These are phyloP conservation scores for Hymenoscyphus albidus DNA, from an alignment of 2,329 filamentous ascomycete genomes.

Conservation along the genomic window DNA sequence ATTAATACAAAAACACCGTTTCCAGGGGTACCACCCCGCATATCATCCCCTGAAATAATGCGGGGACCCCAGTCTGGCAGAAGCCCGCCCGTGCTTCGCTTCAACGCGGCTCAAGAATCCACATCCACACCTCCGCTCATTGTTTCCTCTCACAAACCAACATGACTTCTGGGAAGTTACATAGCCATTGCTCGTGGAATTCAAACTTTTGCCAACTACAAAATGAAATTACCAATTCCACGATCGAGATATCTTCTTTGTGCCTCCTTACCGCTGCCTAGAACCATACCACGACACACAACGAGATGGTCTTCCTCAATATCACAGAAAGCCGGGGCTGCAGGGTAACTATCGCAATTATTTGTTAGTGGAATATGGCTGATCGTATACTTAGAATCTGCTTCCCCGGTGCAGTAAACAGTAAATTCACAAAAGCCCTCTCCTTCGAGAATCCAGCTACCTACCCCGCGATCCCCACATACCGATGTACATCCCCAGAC, in stretches of 20 bases:
- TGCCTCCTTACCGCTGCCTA: not conserved
- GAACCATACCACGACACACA: not conserved
- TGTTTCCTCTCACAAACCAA: not conserved
- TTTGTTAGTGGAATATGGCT: slow-evolving; percentile 10
- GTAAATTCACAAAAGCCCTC: slow-evolving; percentile 80
- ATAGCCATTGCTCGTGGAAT: not conserved
- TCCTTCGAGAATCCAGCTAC: slow-evolving; percentile 71
- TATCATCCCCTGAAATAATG: not conserved
- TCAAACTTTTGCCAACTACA: not conserved
- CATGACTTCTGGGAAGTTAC: not conserved
- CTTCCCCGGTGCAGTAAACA: slow-evolving; percentile 94
- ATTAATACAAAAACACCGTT: too few relatives aligned
- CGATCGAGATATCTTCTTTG: not conserved
- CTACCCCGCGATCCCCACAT: slow-evolving; percentile 66
- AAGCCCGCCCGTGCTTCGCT: not conserved
- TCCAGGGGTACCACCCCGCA: not conserved
- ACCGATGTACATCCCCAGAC: slow-evolving; percentile 79
- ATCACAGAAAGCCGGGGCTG: slow-evolving; percentile 29
- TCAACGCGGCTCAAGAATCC: not conserved
- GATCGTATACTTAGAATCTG: slow-evolving; percentile 42
- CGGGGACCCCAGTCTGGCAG: not conserved
- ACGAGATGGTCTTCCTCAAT: slow-evolving; percentile 29
- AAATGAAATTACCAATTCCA: slow-evolving; percentile 7
- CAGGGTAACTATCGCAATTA: slow-evolving; percentile 23
- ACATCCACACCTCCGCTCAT: not conserved